Evolutionary conservation across 306 rosid species (phyloP).

Genomic region (Sophora flavescens): DNA sequence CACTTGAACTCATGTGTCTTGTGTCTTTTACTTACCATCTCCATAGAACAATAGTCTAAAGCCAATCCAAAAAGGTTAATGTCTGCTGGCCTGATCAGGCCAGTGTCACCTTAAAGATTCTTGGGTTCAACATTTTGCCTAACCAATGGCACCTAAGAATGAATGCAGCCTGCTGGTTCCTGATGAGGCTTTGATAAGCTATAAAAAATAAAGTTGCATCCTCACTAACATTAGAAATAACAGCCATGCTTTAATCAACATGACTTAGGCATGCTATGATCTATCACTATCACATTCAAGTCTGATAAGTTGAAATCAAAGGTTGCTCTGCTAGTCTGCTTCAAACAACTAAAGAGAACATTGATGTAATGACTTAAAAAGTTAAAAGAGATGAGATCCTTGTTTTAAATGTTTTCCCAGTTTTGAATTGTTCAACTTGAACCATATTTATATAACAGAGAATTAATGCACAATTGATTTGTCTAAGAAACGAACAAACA

Average conservation of each 20-base stretch:
- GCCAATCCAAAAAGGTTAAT: no score
- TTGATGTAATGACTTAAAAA: background rate
- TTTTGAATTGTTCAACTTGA: constrained; percentile 7
- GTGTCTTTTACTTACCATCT: no score
- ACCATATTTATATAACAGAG: background rate
- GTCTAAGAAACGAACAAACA: no score
- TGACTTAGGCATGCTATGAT: constrained; percentile 19
- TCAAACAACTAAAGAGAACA: constrained; percentile 19
- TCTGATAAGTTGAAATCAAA: constrained; percentile 14
- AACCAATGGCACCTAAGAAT: no score
- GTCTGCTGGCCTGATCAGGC: no score
- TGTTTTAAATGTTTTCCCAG: constrained; percentile 15
- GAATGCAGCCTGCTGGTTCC: no score
- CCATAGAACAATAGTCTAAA: no score
- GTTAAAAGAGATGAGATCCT: background rate
- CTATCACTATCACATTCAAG: background rate
- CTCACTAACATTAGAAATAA: constrained; percentile 2
- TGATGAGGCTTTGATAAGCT: background rate
- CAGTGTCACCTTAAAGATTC: no score
- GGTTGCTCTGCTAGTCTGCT: background rate
- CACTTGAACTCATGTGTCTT: no score
- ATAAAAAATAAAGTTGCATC: no score
- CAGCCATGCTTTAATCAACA: constrained; percentile 6
- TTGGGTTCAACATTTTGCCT: no score
- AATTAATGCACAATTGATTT: no score